A percentile compares a stretch with the other conserved stretches of the same genome.
phyloP scores from a whole-genome alignment of 768 basidiomycete species.

The Holtermanniella nyarrowii region DNA sequence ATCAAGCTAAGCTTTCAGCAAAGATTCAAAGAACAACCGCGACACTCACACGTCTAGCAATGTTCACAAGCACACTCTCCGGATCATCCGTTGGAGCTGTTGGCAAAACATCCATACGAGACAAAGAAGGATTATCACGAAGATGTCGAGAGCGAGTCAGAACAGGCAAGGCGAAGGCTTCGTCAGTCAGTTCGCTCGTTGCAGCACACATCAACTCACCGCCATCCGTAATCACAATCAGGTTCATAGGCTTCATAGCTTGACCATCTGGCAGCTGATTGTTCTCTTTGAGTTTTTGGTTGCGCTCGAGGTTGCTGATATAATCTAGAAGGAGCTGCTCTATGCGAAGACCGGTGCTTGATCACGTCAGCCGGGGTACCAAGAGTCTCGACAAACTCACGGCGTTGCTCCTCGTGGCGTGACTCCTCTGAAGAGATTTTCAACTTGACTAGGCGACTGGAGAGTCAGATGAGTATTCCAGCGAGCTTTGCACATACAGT shows the following conservation, averaged over 20 bases:
- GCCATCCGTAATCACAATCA: constrained; percentile 33
- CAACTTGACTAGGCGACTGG: constrained; percentile 20
- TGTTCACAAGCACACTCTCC: constrained; percentile 41
- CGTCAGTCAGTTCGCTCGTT: constrained; percentile 4
- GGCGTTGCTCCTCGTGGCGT: constrained; percentile 31
- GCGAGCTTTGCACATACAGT: not conserved
- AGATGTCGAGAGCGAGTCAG: constrained; percentile 6
- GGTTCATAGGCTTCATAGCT: constrained; percentile 34
- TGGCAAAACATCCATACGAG: constrained; percentile 15
- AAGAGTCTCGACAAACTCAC: not conserved
- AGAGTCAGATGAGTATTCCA: not conserved
- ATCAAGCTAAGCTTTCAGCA: constrained; percentile 43
- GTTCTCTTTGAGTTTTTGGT: not conserved
- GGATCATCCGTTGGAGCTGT: constrained; percentile 44
- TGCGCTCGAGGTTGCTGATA: constrained; percentile 26
- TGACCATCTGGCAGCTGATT: constrained; percentile 6
- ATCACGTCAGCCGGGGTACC: not conserved
- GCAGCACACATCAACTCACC: constrained; percentile 12
- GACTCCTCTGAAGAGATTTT: constrained; percentile 31
- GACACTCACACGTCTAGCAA: constrained; percentile 34
- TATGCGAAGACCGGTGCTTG: constrained; percentile 21
- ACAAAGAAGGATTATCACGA: constrained; percentile 1
- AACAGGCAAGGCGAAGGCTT: constrained; percentile 21
- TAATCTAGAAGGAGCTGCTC: constrained; percentile 32
- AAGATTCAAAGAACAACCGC: not conserved